These are phyloP conservation scores for Dalbergia cochinchinensis DNA, from an alignment of 306 rosid species.

Conservation along the genomic window DNA sequence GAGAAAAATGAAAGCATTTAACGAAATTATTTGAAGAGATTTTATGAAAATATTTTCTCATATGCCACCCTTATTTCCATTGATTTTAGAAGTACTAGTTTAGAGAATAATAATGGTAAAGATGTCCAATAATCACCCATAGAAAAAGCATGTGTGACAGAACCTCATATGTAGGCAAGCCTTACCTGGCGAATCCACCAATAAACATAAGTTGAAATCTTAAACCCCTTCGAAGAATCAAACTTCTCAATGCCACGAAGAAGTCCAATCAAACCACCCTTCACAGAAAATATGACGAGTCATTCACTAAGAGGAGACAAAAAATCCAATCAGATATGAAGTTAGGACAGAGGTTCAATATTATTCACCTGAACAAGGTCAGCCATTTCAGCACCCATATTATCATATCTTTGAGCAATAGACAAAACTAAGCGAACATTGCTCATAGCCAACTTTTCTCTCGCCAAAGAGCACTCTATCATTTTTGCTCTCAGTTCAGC, in stretches of 20 bases:
- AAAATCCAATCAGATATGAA: slow-evolving; percentile 11
- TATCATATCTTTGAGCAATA: slow-evolving; percentile 93
- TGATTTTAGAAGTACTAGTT: slow-evolving; percentile 19
- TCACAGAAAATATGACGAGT: slow-evolving; percentile 39
- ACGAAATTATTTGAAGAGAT: slow-evolving; percentile 31
- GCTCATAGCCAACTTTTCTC: slow-evolving; percentile 94
- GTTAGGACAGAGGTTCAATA: slow-evolving; percentile 17
- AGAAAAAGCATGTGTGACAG: slow-evolving; percentile 13
- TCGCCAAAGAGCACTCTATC: slow-evolving; percentile 83
- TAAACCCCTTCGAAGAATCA: slow-evolving; percentile 94
- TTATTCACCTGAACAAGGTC: slow-evolving; percentile 92
- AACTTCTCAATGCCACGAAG: slow-evolving; percentile 94
- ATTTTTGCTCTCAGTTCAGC: slow-evolving; percentile 66
- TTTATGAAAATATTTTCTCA: slow-evolving; percentile 33
- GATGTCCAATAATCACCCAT: slow-evolving; percentile 24
- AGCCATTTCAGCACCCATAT: slow-evolving; percentile 91
- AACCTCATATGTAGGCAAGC: slow-evolving; percentile 26
- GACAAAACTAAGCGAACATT: slow-evolving; percentile 94
- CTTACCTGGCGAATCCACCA: slow-evolving; percentile 99
- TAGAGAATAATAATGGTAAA: slow-evolving; percentile 7
- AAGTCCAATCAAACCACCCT: slow-evolving; percentile 98
- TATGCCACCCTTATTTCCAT: slow-evolving; percentile 6
- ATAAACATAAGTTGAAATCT: slow-evolving; percentile 95
- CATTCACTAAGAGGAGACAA: slow-evolving; percentile 22
- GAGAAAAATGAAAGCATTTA: slow-evolving; percentile 10